A percentile compares a stretch with the other conserved stretches of the same genome.
Evolutionary conservation across 129 eudicot genomes (phyloP).

Genomic region (Pulicaria dysenterica): DNA sequence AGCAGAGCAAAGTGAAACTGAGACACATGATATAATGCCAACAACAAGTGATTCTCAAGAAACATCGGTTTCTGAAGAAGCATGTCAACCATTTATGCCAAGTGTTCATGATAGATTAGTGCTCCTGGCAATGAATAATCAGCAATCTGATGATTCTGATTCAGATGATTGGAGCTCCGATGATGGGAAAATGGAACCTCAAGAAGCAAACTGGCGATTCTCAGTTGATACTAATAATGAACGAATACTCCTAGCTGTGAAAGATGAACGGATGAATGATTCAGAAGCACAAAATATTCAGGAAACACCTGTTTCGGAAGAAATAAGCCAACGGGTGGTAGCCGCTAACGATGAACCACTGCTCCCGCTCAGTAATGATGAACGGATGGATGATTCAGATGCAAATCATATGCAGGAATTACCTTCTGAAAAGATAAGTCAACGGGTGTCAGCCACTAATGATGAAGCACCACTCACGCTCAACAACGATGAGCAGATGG

Average conservation of each 20-base stretch:
- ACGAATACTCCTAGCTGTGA: not conserved
- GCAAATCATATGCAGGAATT: not conserved
- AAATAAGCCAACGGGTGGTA: not conserved
- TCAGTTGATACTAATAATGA: not conserved
- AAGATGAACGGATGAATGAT: not conserved
- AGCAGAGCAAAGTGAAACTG: slow-evolving; percentile 2
- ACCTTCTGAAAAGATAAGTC: not conserved
- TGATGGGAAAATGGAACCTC: slow-evolving; percentile 11
- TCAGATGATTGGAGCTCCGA: slow-evolving; percentile 24
- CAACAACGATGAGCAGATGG: not conserved
- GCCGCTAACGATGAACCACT: not conserved
- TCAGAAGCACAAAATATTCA: not conserved
- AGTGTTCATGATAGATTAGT: slow-evolving; percentile 30
- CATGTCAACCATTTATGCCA: slow-evolving; percentile 14
- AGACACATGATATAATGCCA: not conserved
- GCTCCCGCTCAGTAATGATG: not conserved
- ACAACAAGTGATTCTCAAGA: not conserved
- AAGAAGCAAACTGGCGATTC: not conserved
- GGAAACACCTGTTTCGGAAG: too few relatives aligned
- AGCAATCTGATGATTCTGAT: slow-evolving; percentile 9
- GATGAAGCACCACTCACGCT: not conserved
- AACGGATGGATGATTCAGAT: slow-evolving; percentile 1
- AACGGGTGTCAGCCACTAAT: not conserved
- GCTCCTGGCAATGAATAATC: slow-evolving; percentile 24
- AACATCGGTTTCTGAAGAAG: not conserved